phyloP scores from a whole-genome alignment of 768 basidiomycete species.

The Podaxis mareebaensis region DNA sequence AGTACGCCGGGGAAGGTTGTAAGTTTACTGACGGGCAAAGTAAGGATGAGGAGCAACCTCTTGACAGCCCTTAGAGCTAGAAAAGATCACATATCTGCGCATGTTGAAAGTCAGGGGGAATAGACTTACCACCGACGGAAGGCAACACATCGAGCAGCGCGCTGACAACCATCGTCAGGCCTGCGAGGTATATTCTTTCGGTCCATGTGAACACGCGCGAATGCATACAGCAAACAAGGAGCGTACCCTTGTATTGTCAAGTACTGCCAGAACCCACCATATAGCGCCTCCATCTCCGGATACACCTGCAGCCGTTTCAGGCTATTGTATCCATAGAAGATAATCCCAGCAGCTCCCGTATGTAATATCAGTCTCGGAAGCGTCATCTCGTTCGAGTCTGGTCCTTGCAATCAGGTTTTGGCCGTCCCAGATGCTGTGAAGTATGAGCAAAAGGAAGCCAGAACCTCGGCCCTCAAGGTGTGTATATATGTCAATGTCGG shows the following conservation, averaged over 20 bases:
- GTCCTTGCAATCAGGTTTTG: not conserved
- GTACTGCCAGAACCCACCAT: conserved; percentile 70
- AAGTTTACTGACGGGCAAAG: conserved; percentile 56
- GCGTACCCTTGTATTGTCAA: conserved; percentile 78
- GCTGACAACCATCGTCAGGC: conserved; percentile 36
- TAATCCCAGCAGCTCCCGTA: conserved; percentile 30
- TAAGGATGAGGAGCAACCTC: conserved; percentile 58
- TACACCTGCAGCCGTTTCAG: conserved; percentile 28
- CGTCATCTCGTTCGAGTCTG: not conserved
- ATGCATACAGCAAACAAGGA: not conserved
- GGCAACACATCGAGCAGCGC: conserved; percentile 35
- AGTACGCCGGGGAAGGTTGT: not conserved
- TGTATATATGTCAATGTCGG: not conserved
- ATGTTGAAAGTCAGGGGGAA: not conserved
- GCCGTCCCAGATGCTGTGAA: not conserved
- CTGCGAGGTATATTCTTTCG: conserved; percentile 37
- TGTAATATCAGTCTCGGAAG: conserved; percentile 26
- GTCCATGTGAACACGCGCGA: not conserved
- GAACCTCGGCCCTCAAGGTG: not conserved
- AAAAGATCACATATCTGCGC: conserved; percentile 3
- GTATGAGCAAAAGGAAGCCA: not conserved
- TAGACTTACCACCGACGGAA: conserved; percentile 26
- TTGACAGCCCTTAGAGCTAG: conserved; percentile 48
- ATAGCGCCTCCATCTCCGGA: conserved; percentile 40
- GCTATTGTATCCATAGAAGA: conserved; percentile 38